A percentile compares a stretch with the other conserved stretches of the same genome.
phyloP scores from a whole-genome alignment of 2,329 filamentous ascomycete genomes.

The Rosellinia necatrix region DNA sequence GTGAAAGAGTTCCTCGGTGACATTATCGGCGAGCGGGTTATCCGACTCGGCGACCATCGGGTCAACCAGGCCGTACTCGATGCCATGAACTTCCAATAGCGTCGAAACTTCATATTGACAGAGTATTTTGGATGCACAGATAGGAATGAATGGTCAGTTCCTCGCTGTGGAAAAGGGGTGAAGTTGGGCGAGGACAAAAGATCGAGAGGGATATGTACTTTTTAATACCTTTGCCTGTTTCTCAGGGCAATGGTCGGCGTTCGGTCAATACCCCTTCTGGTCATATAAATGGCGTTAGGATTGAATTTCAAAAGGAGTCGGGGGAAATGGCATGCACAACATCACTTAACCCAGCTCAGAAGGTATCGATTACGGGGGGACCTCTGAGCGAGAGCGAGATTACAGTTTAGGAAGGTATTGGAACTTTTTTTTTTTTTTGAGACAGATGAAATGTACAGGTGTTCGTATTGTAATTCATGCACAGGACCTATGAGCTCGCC shows the following conservation, averaged over 20 bases:
- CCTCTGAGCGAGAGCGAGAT: neutral
- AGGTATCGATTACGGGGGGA: neutral
- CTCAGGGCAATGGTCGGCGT: conserved; percentile 19
- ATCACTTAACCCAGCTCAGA: too few species aligned
- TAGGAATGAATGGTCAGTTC: neutral
- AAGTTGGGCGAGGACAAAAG: neutral
- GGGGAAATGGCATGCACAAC: neutral
- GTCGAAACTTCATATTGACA: neutral
- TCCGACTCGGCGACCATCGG: conserved; percentile 49
- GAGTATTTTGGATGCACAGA: neutral
- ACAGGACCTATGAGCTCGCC: conserved; percentile 6
- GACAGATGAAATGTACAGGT: conserved; percentile 27
- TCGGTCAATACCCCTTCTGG: conserved; percentile 34
- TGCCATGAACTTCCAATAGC: conserved; percentile 57
- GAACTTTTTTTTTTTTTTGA: neutral
- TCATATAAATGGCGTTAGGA: conserved; percentile 30
- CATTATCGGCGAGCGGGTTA: conserved; percentile 56
- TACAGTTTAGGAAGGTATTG: neutral
- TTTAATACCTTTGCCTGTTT: too few species aligned
- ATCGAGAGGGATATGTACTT: neutral
- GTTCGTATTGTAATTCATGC: conserved; percentile 27
- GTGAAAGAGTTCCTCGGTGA: conserved; percentile 61
- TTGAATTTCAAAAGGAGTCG: conserved; percentile 12
- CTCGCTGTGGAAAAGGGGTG: neutral
- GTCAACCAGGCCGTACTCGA: conserved; percentile 59